Base-by-base conservation (phyloP, 2,329 filamentous ascomycete species). In the Corinectria fuckeliana region DNA sequence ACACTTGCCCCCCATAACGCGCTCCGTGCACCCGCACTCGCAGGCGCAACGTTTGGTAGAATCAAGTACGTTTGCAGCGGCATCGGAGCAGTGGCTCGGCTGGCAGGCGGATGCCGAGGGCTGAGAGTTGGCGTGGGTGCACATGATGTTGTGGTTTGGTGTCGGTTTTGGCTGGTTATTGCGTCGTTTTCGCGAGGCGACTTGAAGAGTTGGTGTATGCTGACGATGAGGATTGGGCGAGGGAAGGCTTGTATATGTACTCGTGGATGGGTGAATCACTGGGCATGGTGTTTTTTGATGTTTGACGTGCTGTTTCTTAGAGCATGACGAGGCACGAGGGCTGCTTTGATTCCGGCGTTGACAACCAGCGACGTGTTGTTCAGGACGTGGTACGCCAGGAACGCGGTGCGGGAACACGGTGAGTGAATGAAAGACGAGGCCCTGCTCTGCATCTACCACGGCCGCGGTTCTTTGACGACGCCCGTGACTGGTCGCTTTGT, bases 11-110 rank as follows among this genome's bases (percentile, higher is more conserved):
- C 16, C 4, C 10, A 58, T 36, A 5, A 16, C 3, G n/a, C n/a
- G n/a, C 8, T 52, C 50, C 2, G 49, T 20, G 32, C 62, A 64
- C 7, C 50, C 60, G 34, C 62, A 63, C 4, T 60, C 50, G 26
- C 60, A 60, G 10, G 20, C n/a, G 16, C 62, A 64, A 7, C 14
- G 6, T 2, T 18, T 20, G n/a, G n/a, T n/a, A n/a, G n/a, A n/a
- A n/a, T n/a, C 11, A 41, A 23, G 18, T 11, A 21, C n/a, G n/a
- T 0, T 41, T 13, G 38, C 14, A 3, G 41, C n/a, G 20, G 8
- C 5, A 5, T 8, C 14, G 23, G 4, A 5, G 30, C 34, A 25
- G 39, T 11, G 16, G 11, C 11, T 21, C 4, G 34, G 30, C 14
- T 20, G 20, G 45, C 5, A n/a, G 50, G 14, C 5, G 50, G 16